These are phyloP conservation scores for Fonsecaea multimorphosa DNA, from an alignment of 2,329 filamentous ascomycete genomes.

Conservation along the genomic window DNA sequence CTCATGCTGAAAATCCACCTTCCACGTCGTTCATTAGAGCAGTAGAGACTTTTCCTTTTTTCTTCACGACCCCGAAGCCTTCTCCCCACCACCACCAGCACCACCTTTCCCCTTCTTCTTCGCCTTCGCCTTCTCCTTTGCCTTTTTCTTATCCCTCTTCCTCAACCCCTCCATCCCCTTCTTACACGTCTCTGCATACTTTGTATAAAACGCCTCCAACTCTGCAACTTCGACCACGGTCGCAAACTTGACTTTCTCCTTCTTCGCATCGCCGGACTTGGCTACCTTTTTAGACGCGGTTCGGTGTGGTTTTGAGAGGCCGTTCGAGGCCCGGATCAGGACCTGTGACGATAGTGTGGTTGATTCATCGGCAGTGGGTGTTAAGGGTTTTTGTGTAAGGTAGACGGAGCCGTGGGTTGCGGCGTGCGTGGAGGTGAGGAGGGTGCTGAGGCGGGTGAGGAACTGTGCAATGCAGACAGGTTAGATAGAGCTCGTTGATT, in stretches of 20 bases:
- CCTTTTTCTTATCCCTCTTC: conserved; percentile 89
- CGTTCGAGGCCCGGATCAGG: conserved; percentile 83
- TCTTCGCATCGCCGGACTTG: conserved; percentile 54
- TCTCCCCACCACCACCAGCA: conserved; percentile 6
- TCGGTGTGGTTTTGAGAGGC: conserved; percentile 60
- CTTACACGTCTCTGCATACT: conserved; percentile 92
- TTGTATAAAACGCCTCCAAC: conserved; percentile 78
- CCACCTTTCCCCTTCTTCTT: conserved; percentile 62
- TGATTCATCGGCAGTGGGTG: conserved; percentile 51
- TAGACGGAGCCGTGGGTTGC: conserved; percentile 52
- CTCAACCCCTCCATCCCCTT: conserved; percentile 85
- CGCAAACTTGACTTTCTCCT: conserved; percentile 75
- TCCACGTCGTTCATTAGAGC: neutral
- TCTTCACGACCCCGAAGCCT: neutral
- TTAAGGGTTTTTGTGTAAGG: conserved; percentile 52
- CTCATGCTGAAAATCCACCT: neutral
- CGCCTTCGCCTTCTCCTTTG: conserved; percentile 77
- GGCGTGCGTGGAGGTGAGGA: conserved; percentile 49
- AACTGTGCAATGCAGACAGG: conserved; percentile 45
- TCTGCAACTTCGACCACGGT: conserved; percentile 79
- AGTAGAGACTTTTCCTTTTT: neutral
- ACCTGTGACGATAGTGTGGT: conserved; percentile 63
- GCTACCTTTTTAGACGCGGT: conserved; percentile 44
- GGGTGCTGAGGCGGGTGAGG: conserved; percentile 49
- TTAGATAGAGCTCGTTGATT: neutral